These are phyloP conservation scores for Chlorokybus atmophyticus DNA, from an alignment of 139 green algal genomes.

Conservation along the genomic window DNA sequence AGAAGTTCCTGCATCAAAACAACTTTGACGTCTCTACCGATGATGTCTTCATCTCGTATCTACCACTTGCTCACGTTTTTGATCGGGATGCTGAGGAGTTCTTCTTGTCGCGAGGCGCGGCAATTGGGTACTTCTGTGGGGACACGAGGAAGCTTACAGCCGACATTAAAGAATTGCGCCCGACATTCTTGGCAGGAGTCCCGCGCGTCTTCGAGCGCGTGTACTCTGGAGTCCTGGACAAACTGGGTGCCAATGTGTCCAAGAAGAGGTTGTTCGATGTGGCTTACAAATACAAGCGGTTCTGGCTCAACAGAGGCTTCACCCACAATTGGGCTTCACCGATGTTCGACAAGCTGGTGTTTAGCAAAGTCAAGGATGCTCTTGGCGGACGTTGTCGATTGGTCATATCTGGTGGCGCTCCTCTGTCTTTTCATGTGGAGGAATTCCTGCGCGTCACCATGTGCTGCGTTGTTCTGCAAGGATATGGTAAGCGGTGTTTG, in stretches of 20 bases:
- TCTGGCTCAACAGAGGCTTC: constrained; percentile 43
- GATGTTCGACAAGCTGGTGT: constrained; percentile 70
- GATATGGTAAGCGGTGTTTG: constrained; percentile 36
- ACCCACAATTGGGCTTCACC: constrained; percentile 47
- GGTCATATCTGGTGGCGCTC: constrained; percentile 46
- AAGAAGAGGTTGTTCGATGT: too few species aligned
- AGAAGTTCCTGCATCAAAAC: neutral
- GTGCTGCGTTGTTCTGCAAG: constrained; percentile 32
- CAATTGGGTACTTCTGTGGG: constrained; percentile 28
- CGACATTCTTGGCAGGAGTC: constrained; percentile 83
- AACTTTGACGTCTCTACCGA: neutral
- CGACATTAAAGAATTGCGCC: constrained; percentile 66
- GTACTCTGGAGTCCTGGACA: constrained; percentile 63
- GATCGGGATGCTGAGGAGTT: constrained; percentile 27
- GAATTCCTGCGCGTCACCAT: constrained; percentile 35
- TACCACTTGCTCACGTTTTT: constrained; percentile 38
- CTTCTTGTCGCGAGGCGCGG: constrained; percentile 15
- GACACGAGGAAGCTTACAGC: constrained; percentile 66
- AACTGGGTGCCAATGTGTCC: too few species aligned
- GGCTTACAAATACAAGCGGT: too few species aligned
- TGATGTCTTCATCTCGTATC: constrained; percentile 31
- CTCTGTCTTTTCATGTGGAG: constrained; percentile 41
- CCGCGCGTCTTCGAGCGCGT: constrained; percentile 93
- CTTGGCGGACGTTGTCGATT: constrained; percentile 28
- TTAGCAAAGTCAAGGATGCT: constrained; percentile 48